Conservation (phyloP, 1,139 yeast species). For the Hansenula sp. region DNA sequence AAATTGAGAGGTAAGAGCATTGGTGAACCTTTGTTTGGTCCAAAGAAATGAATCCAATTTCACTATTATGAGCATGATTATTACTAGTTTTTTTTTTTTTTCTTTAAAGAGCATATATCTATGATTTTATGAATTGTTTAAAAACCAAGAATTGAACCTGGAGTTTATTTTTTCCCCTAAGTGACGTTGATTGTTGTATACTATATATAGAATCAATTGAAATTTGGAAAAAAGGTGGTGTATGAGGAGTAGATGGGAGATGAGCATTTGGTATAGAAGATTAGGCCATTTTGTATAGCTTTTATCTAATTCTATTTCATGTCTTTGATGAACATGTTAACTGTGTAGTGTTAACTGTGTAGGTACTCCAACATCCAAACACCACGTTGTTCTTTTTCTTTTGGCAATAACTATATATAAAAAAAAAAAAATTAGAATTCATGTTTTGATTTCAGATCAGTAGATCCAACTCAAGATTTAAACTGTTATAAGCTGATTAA, state of each 20-base stretch:
- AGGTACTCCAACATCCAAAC: background rate
- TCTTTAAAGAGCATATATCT: background rate
- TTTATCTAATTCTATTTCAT: no score
- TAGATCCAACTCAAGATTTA: no score
- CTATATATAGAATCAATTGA: no score
- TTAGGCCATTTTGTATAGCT: no score
- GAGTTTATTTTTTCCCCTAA: background rate
- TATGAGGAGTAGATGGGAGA: no score
- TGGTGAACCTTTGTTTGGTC: conserved; percentile 72
- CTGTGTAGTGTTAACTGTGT: background rate
- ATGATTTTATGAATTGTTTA: background rate
- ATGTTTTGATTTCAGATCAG: background rate
- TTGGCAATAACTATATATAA: no score
- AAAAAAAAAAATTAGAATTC: conserved; percentile 3
- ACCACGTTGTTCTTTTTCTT: background rate
- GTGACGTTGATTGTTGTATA: no score
- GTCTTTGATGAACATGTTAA: background rate
- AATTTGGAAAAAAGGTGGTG: no score
- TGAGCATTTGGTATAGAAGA: no score
- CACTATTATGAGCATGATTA: background rate
- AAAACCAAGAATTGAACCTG: background rate
- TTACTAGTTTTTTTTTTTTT: background rate
- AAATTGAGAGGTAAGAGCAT: conserved; percentile 95
- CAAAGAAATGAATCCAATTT: conserved; percentile 27
- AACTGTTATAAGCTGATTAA: background rate